These are phyloP conservation scores for Leucaena leucocephala DNA, from an alignment of 306 rosid genomes.

Conservation along the genomic window DNA sequence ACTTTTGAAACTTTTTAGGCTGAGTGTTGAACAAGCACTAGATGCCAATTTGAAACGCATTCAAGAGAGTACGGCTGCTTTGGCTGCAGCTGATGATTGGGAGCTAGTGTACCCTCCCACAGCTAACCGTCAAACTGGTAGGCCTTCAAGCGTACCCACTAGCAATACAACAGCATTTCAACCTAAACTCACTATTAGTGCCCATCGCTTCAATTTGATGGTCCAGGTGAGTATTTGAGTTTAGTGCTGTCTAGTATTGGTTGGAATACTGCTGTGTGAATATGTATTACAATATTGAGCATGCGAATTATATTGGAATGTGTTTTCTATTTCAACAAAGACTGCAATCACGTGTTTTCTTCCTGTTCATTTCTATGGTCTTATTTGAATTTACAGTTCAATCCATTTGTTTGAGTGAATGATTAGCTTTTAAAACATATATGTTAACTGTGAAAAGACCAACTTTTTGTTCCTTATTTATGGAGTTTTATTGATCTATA, in stretches of 20 bases:
- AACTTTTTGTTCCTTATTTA: constrained; percentile 11
- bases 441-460: neutral
- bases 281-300: neutral
- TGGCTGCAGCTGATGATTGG: constrained; percentile 99
- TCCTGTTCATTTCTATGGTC: constrained; percentile 24
- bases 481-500: constrained; percentile 26
- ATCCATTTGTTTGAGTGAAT: neutral
- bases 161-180: constrained; percentile 63
- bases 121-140: constrained; percentile 68
- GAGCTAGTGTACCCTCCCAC: constrained; percentile 66
- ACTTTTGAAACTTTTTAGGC: constrained; percentile 90
- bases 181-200: constrained; percentile 91
- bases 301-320: constrained; percentile 16
- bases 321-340: constrained; percentile 3
- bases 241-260: neutral
- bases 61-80: constrained; percentile 95
- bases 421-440: neutral
- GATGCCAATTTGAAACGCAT: constrained; percentile 93
- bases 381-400: constrained; percentile 15
- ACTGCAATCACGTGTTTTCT: neutral
- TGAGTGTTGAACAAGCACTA: constrained; percentile 97
- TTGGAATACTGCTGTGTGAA: constrained; percentile 26
- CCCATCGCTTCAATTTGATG: constrained; percentile 98
- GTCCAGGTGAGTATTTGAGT: constrained; percentile 78
- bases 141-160: constrained; percentile 53